Evolutionary conservation across 148 eudicot genomes (phyloP).

Genomic region (Heliosperma pusillum): DNA sequence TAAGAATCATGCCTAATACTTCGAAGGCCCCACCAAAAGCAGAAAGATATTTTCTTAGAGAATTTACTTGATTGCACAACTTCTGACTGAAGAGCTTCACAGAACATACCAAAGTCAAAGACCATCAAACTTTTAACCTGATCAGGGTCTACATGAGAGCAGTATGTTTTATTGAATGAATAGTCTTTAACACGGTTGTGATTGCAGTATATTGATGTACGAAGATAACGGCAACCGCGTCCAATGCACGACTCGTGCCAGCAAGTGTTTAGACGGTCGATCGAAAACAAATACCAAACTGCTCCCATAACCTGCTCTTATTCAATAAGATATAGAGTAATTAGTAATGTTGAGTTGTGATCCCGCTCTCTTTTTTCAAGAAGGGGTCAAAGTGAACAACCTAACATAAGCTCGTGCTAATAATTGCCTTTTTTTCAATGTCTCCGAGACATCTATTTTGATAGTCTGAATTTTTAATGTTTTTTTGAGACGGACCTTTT

Average conservation of each 20-base stretch:
- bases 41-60: constrained; percentile 46
- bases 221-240: constrained; percentile 1
- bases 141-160: background rate
- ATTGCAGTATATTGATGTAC: background rate
- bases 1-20: constrained; percentile 51
- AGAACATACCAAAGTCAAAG: constrained; percentile 6
- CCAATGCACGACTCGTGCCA: constrained; percentile 50
- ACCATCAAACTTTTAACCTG: background rate
- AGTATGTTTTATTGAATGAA: background rate
- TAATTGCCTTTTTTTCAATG: too few relatives aligned
- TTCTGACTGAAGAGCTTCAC: constrained; percentile 23
- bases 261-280: constrained; percentile 57
- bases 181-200: background rate
- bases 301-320: constrained; percentile 64
- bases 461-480: too few relatives aligned
- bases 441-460: too few relatives aligned
- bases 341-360: background rate
- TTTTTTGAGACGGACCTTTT: too few relatives aligned
- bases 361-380: background rate
- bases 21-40: constrained; percentile 93
- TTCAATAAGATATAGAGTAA: background rate
- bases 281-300: constrained; percentile 69
- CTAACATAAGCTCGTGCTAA: too few relatives aligned
- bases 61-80: constrained; percentile 48
- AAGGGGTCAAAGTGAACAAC: too few relatives aligned